Evolutionary conservation across 495 filamentous ascomycete species (phyloP).

Genomic region (Aspergillus heteromorphus): DNA sequence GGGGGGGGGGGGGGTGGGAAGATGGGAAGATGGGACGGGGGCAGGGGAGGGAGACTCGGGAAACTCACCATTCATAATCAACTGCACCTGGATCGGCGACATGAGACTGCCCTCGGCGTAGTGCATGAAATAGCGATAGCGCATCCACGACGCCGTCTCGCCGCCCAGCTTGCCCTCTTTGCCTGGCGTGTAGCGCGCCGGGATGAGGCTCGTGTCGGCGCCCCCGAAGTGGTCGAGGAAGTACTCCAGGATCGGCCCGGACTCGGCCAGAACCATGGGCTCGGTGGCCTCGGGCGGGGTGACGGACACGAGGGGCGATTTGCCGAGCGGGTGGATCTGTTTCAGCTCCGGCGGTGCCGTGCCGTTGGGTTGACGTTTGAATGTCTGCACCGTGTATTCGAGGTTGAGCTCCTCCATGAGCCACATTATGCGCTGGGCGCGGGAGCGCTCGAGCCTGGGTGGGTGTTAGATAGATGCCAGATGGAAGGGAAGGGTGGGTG

Average conservation of each 20-base stretch:
- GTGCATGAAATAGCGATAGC: constrained; percentile 70
- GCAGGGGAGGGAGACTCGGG: too few relatives aligned
- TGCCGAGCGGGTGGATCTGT: constrained; percentile 75
- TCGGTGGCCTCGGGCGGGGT: constrained; percentile 13
- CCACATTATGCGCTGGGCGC: constrained; percentile 79
- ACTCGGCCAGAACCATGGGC: background rate
- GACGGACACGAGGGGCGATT: constrained; percentile 66
- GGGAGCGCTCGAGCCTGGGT: constrained; percentile 35
- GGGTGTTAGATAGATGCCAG: background rate
- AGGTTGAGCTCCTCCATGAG: constrained; percentile 75
- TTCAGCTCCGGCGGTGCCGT: constrained; percentile 66
- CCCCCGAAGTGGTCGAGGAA: background rate
- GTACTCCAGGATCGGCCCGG: background rate
- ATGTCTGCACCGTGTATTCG: constrained; percentile 67
- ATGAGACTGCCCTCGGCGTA: constrained; percentile 77
- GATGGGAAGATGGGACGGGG: too few relatives aligned
- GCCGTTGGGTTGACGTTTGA: constrained; percentile 52
- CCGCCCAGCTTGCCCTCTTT: constrained; percentile 50
- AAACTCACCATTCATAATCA: constrained; percentile 52
- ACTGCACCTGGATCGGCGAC: constrained; percentile 51
- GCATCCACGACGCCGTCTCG: constrained; percentile 68
- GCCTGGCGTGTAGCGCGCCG: constrained; percentile 50
- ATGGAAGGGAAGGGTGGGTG: background rate
- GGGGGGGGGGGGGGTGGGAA: too few relatives aligned
- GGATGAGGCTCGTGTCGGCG: constrained; percentile 43